Conservation (phyloP, 345 rosid genomes). For the Syzygium jambos region DNA sequence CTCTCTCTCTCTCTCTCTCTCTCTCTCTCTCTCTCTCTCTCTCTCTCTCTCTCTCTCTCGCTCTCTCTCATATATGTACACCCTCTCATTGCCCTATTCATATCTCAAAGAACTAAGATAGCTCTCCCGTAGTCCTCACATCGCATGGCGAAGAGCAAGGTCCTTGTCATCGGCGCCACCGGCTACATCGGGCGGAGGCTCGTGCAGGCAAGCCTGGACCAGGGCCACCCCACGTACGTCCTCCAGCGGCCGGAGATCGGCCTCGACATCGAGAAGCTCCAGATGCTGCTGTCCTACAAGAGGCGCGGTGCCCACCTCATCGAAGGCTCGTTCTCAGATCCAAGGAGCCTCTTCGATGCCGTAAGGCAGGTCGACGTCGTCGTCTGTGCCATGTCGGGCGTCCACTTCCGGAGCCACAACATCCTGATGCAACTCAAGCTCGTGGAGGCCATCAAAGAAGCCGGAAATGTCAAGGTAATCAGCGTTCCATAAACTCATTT, state of each 20-base stretch:
- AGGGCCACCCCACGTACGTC: slow-evolving; percentile 44
- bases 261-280: slow-evolving; percentile 55
- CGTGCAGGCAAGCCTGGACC: slow-evolving; percentile 43
- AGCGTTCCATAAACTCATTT: background rate
- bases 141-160: slow-evolving; percentile 31
- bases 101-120: background rate
- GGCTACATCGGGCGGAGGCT: slow-evolving; percentile 56
- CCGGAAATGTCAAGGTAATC: slow-evolving; percentile 56
- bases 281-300: slow-evolving; percentile 34
- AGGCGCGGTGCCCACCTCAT: slow-evolving; percentile 39
- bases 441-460: slow-evolving; percentile 59
- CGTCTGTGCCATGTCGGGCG: slow-evolving; percentile 58
- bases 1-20: background rate
- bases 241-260: slow-evolving; percentile 52
- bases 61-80: no score
- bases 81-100: background rate
- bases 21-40: background rate
- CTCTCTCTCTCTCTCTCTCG: background rate
- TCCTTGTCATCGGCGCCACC: slow-evolving; percentile 52
- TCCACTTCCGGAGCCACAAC: slow-evolving; percentile 48
- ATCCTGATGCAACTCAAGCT: slow-evolving; percentile 45
- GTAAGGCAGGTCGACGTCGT: slow-evolving; percentile 50
- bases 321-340: slow-evolving; percentile 39
- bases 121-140: background rate
- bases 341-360: slow-evolving; percentile 36